Percentiles rank a stretch among this genome's conserved stretches.
phyloP scores from a whole-genome alignment of 805 yeast species.

The Saccharomycopsis sp. region DNA sequence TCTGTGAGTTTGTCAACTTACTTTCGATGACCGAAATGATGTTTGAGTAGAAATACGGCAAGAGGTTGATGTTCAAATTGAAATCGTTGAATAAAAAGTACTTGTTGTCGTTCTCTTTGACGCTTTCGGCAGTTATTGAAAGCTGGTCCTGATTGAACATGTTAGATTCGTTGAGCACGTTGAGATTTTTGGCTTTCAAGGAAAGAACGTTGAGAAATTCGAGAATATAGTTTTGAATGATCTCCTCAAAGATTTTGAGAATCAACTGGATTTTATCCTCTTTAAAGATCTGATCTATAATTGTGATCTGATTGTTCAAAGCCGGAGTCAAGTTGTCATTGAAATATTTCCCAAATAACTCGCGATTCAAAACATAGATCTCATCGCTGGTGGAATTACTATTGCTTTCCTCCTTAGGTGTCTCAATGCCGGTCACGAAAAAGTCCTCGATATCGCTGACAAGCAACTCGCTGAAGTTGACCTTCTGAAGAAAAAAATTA shows the following conservation, averaged over 20 bases:
- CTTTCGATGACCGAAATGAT: conserved; percentile 29
- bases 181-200: conserved; percentile 20
- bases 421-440: conserved; percentile 19
- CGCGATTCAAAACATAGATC: not conserved
- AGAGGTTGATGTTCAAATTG: conserved; percentile 6
- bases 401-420: not conserved
- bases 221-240: conserved; percentile 33
- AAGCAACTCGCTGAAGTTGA: conserved; percentile 30
- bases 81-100: conserved; percentile 6
- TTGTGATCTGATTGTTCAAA: conserved; percentile 31
- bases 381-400: not conserved
- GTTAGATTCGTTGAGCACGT: conserved; percentile 25
- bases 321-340: conserved; percentile 25
- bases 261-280: conserved; percentile 34
- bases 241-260: conserved; percentile 32
- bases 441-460: conserved; percentile 31
- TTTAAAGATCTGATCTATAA: conserved; percentile 32
- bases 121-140: not conserved
- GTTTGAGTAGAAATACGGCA: conserved; percentile 26
- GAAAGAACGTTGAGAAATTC: conserved; percentile 26
- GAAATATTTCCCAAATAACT: not conserved
- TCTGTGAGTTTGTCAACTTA: conserved; percentile 31
- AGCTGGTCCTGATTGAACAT: conserved; percentile 25
- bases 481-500: conserved; percentile 35
- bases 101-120: not conserved